Evolutionary conservation across 495 filamentous ascomycete species (phyloP).

Genomic region (Darksidea phi): DNA sequence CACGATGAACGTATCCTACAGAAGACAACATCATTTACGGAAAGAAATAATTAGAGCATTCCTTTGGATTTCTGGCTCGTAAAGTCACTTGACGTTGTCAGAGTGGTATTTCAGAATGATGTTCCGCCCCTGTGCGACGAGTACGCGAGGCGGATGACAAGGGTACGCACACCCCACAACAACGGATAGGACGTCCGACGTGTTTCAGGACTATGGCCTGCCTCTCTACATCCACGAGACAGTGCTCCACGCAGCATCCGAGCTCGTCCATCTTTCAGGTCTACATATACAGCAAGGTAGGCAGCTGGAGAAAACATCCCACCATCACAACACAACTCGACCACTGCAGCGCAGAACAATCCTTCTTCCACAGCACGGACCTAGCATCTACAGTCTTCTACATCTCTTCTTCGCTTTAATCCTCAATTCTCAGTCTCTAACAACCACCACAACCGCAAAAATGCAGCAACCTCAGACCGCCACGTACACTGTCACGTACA

Average conservation of each 20-base stretch:
- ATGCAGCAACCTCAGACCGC: background rate
- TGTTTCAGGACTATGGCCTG: background rate
- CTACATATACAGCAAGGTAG: background rate
- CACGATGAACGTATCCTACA: no score
- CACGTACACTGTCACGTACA: no score
- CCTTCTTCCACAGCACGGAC: background rate
- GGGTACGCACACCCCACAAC: background rate
- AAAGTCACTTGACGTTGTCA: no score
- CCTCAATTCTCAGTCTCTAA: background rate
- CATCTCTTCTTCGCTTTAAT: background rate
- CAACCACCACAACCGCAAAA: background rate
- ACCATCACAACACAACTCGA: background rate
- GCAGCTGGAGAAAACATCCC: background rate
- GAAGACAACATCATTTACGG: no score
- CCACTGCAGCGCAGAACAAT: background rate
- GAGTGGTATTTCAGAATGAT: no score
- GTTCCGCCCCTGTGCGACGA: no score
- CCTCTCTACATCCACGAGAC: background rate
- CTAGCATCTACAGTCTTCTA: background rate
- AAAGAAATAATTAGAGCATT: no score
- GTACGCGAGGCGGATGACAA: background rate
- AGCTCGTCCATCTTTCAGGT: background rate
- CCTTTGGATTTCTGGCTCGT: no score
- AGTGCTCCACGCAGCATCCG: background rate
- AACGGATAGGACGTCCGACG: background rate